A percentile compares a stretch with the other conserved stretches of the same genome.
Evolutionary conservation across 1,284 basidiomycete genomes (phyloP).

Genomic region (Earliella scabrosa): DNA sequence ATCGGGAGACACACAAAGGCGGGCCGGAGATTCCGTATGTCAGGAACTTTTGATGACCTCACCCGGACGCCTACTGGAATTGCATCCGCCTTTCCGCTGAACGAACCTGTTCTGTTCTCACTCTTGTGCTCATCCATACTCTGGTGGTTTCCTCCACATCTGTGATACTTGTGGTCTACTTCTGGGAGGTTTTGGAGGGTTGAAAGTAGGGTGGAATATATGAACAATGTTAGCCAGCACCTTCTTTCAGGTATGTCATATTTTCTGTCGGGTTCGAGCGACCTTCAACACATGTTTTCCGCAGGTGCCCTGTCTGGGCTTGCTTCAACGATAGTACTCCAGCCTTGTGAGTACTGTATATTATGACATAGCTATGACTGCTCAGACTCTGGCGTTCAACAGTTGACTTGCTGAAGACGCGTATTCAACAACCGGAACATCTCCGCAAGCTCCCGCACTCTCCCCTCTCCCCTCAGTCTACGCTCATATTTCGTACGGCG

Average conservation of each 20-base stretch:
- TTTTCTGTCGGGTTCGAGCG: neutral
- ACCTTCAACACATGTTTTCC: neutral
- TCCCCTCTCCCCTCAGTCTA: constrained; percentile 14
- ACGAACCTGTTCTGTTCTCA: too few species aligned
- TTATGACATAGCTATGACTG: neutral
- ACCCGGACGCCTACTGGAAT: too few species aligned
- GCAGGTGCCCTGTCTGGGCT: constrained; percentile 78
- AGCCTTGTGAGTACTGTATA: constrained; percentile 62
- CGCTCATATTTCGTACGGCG: constrained; percentile 51
- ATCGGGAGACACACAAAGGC: too few species aligned
- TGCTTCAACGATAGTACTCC: constrained; percentile 73
- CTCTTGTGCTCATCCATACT: too few species aligned
- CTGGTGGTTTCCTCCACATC: too few species aligned
- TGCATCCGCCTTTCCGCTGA: too few species aligned
- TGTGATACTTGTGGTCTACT: too few species aligned
- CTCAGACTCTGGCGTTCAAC: neutral
- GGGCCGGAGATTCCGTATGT: too few species aligned
- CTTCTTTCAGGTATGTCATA: constrained; percentile 62
- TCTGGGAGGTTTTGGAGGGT: too few species aligned
- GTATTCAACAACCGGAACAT: constrained; percentile 79
- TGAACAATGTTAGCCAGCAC: constrained; percentile 76
- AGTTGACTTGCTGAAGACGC: constrained; percentile 91
- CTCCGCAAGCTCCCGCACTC: constrained; percentile 39
- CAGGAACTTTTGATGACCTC: too few species aligned
- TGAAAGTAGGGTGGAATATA: constrained; percentile 31